A percentile compares a stretch with the other conserved stretches of the same genome.
These are phyloP conservation scores for Syzygium malaccense DNA, from an alignment of 441 rosid genomes.

Conservation along the genomic window DNA sequence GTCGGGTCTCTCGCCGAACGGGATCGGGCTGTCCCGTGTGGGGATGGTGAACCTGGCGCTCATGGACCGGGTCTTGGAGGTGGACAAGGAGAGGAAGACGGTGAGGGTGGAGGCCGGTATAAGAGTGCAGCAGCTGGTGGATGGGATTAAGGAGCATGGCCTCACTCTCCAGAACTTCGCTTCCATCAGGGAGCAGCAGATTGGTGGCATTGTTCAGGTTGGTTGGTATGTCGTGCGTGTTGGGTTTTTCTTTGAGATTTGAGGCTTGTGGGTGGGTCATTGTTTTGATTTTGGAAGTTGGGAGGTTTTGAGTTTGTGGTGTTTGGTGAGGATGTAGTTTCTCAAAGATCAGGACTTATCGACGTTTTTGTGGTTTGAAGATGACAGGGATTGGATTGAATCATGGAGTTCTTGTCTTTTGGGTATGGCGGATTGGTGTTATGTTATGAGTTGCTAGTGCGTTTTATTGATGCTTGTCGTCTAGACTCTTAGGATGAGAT, in stretches of 20 bases:
- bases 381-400: background rate
- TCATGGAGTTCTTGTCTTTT: background rate
- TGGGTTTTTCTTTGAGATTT: background rate
- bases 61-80: constrained; percentile 79
- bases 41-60: constrained; percentile 91
- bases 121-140: constrained; percentile 81
- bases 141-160: constrained; percentile 67
- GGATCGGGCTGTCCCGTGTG: constrained; percentile 75
- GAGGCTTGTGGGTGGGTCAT: background rate
- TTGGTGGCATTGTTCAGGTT: constrained; percentile 94
- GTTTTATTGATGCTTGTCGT: background rate
- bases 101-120: constrained; percentile 86
- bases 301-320: background rate
- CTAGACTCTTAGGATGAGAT: background rate
- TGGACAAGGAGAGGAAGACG: constrained; percentile 72
- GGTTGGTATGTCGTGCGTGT: background rate
- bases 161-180: constrained; percentile 91
- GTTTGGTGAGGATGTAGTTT: background rate
- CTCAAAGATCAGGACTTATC: background rate
- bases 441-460: background rate
- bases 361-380: background rate
- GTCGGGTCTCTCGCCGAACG: constrained; percentile 91
- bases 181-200: constrained; percentile 94
- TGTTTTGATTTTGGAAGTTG: background rate
- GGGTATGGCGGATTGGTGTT: background rate